Percentiles rank a stretch among this genome's conserved stretches.
Evolutionary conservation across 78 protist genomes (phyloP).

Genomic region (Chrysochromulina tobinii): DNA sequence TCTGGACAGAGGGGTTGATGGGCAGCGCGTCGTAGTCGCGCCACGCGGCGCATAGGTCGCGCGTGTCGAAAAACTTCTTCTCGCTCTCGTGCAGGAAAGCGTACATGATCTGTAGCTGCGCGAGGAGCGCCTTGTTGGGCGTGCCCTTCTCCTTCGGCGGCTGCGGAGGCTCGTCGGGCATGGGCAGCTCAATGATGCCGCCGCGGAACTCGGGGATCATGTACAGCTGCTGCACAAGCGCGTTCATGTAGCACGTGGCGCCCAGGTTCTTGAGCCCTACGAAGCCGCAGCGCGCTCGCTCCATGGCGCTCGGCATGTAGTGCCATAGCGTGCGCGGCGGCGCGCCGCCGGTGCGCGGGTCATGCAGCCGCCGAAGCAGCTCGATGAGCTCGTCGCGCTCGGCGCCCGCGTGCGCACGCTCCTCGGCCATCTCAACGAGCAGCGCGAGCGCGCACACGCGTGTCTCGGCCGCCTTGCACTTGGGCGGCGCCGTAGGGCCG

Average conservation of each 20-base stretch:
- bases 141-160: not conserved
- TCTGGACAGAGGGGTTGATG: conserved; percentile 33
- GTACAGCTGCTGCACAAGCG: conserved; percentile 80
- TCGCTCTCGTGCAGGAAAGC: conserved; percentile 66
- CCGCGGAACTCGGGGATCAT: conserved; percentile 61
- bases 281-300: conserved; percentile 71
- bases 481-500: conserved; percentile 32
- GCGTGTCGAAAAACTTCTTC: conserved; percentile 54
- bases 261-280: conserved; percentile 84
- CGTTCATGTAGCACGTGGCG: conserved; percentile 88
- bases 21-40: conserved; percentile 27
- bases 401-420: not conserved
- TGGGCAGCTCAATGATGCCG: not conserved
- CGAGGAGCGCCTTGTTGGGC: conserved; percentile 29
- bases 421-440: not conserved
- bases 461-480: conserved; percentile 20
- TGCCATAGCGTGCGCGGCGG: not conserved
- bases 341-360: not conserved
- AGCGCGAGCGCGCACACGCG: conserved; percentile 13
- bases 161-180: conserved; percentile 56
- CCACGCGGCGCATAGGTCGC: conserved; percentile 22
- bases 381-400: not conserved
- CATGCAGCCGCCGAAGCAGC: not conserved
- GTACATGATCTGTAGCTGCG: conserved; percentile 78
- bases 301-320: not conserved